Evolutionary conservation across 306 rosid species (phyloP).

Genomic region (Prosopis cineraria): DNA sequence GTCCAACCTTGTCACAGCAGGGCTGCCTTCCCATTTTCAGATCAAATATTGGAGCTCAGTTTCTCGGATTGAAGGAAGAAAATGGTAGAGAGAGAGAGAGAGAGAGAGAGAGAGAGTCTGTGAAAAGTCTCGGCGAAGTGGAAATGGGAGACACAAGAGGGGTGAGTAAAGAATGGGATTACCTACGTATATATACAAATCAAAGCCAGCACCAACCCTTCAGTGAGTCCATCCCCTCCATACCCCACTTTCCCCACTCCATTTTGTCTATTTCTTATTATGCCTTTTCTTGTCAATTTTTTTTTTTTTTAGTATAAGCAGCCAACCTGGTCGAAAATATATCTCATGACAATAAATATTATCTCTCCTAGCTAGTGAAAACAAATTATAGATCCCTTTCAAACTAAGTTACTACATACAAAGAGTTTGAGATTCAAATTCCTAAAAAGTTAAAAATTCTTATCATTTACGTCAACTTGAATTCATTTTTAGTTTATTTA

Average conservation of each 20-base stretch:
- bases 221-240: not conserved
- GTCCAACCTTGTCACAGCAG: conserved; percentile 96
- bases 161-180: conserved; percentile 36
- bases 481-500: no score
- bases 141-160: not conserved
- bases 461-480: no score
- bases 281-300: not conserved
- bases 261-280: not conserved
- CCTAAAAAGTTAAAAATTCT: no score
- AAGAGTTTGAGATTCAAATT: no score
- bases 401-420: no score
- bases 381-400: no score
- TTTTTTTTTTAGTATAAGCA: no score
- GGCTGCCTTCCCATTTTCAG: conserved; percentile 91
- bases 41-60: not conserved
- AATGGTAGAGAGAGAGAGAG: not conserved
- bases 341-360: no score
- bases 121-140: conserved; percentile 16
- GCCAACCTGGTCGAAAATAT: no score
- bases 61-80: no score
- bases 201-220: not conserved
- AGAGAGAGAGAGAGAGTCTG: not conserved
- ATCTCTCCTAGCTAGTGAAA: no score
- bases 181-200: conserved; percentile 60
- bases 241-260: not conserved